These are phyloP conservation scores for Paramyrothecium sp. DNA, from an alignment of 2,329 filamentous ascomycete genomes.

Conservation along the genomic window DNA sequence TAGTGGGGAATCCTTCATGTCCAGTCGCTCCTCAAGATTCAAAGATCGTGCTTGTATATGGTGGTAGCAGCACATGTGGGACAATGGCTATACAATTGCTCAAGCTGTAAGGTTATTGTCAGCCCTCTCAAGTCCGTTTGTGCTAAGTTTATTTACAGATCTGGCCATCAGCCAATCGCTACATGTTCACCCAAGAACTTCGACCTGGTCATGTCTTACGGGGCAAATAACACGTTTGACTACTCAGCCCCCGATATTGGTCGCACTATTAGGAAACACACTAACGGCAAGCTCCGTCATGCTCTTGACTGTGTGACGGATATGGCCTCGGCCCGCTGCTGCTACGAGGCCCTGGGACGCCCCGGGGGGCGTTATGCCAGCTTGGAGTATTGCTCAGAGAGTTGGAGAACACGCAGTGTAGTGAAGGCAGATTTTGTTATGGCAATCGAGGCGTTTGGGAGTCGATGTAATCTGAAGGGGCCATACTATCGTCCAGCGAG, in stretches of 20 bases:
- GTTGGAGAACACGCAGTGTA: neutral
- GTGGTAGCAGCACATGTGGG: neutral
- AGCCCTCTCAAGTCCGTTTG: neutral
- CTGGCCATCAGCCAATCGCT: neutral
- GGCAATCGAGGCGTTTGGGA: neutral
- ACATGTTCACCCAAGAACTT: conserved; percentile 26
- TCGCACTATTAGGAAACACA: conserved; percentile 17
- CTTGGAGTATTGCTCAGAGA: neutral
- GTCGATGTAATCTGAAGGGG: too few species aligned
- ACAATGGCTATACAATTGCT: neutral
- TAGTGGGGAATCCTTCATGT: neutral
- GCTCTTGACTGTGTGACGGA: conserved; percentile 35
- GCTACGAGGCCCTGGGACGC: conserved; percentile 34
- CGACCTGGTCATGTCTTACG: conserved; percentile 34
- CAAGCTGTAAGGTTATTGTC: neutral
- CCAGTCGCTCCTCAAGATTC: neutral
- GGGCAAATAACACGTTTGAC: conserved; percentile 41
- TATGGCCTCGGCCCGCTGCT: conserved; percentile 24
- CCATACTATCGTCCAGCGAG: too few species aligned
- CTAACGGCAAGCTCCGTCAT: conserved; percentile 17
- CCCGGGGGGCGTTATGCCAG: conserved; percentile 8
- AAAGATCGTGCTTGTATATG: neutral
- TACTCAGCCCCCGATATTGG: conserved; percentile 26
- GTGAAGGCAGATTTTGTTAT: neutral
- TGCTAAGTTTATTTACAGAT: neutral